Evolutionary conservation across 1,139 yeast species (phyloP).

Genomic region (Taphrina communis): DNA sequence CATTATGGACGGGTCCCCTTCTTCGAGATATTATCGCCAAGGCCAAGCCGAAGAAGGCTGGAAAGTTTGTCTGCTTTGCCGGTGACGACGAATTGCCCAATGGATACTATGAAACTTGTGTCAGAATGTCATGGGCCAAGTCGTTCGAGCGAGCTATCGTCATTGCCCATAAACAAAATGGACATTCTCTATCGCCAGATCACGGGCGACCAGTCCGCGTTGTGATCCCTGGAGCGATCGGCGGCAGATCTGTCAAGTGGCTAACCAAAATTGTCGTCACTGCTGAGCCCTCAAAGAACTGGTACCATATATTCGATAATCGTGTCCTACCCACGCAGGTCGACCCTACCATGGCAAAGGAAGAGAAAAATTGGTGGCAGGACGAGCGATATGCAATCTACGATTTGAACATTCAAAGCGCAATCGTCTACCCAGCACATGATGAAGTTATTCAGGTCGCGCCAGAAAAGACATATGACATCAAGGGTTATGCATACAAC

Average conservation of each 20-base stretch:
- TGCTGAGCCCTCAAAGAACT: conserved; percentile 51
- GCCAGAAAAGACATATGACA: conserved; percentile 45
- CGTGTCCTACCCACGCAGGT: conserved; percentile 53
- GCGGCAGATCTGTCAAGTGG: conserved; percentile 54
- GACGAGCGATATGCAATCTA: conserved; percentile 53
- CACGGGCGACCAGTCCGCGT: conserved; percentile 53
- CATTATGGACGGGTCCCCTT: conserved; percentile 52
- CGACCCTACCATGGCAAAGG: conserved; percentile 51
- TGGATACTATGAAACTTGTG: conserved; percentile 52
- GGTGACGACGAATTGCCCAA: conserved; percentile 52
- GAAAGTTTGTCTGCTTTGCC: conserved; percentile 51
- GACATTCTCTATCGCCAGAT: conserved; percentile 51
- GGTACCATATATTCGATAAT: conserved; percentile 53
- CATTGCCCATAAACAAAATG: conserved; percentile 52
- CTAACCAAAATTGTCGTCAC: conserved; percentile 49
- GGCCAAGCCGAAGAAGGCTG: conserved; percentile 49
- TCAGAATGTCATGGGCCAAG: conserved; percentile 50
- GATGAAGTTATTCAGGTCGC: conserved; percentile 46
- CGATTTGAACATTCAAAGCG: conserved; percentile 51
- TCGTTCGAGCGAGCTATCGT: conserved; percentile 51
- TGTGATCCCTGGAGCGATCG: conserved; percentile 53
- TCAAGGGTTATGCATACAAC: conserved; percentile 52
- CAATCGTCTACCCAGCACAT: conserved; percentile 51
- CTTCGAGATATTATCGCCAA: conserved; percentile 49
- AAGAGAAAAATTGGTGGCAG: conserved; percentile 50